Conservation (phyloP, 225 moss, liverwort and hornwort genomes). For the Climacium dendroides region DNA sequence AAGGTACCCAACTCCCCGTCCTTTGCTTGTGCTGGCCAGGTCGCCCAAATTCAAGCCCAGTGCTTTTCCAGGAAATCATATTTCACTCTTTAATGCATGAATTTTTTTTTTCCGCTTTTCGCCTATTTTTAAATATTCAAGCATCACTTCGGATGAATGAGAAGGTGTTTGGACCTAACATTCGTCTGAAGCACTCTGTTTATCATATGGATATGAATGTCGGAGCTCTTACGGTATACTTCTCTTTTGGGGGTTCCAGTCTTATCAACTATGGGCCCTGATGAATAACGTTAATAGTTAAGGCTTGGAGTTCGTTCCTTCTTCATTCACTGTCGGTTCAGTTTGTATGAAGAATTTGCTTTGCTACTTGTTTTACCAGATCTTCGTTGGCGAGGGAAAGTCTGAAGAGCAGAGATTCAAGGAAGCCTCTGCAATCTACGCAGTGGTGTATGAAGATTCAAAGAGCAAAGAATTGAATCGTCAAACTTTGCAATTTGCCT, state of each 20-base stretch:
- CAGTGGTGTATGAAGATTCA: neutral
- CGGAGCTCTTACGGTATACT: no score
- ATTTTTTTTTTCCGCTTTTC: no score
- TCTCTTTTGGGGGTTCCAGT: neutral
- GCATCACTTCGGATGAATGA: neutral
- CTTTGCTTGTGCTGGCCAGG: neutral
- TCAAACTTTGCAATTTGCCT: slow-evolving; percentile 11
- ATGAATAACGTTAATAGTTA: no score
- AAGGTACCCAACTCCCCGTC: neutral
- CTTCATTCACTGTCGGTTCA: neutral
- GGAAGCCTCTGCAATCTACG: slow-evolving; percentile 22
- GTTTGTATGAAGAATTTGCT: neutral
- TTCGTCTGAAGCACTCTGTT: neutral
- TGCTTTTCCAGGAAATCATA: neutral
- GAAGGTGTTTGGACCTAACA: neutral
- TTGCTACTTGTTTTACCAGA: neutral
- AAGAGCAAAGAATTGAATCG: neutral
- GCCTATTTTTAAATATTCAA: no score
- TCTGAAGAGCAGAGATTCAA: neutral
- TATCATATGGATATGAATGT: neutral
- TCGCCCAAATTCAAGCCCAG: neutral
- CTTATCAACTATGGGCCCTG: neutral
- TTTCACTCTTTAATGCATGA: neutral
- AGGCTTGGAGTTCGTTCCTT: neutral
- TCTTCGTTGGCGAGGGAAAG: slow-evolving; percentile 6